Evolutionary conservation across 2,329 filamentous ascomycete species (phyloP).

Genomic region (Fusarium chaquense): DNA sequence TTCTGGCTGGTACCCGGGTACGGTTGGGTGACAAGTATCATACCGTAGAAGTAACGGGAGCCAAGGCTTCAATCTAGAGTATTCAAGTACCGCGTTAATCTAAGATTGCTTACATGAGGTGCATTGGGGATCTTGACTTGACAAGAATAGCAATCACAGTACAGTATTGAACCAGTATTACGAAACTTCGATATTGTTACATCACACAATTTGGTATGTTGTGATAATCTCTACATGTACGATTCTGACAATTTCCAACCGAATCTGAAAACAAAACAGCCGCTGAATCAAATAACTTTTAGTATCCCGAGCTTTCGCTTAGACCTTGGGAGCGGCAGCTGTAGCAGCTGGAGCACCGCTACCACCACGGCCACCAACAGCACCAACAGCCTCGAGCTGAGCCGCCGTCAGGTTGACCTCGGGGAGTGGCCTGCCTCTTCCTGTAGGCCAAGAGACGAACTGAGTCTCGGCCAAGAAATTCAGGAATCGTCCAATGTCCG

Average conservation of each 20-base stretch:
- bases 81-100: background rate
- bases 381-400: conserved; percentile 41
- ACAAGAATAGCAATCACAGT: background rate
- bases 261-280: background rate
- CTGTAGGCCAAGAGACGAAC: conserved; percentile 49
- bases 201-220: background rate
- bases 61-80: no score
- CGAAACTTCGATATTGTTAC: background rate
- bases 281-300: conserved; percentile 20
- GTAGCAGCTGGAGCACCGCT: conserved; percentile 4
- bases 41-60: no score
- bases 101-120: background rate
- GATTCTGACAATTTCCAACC: background rate
- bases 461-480: conserved; percentile 48
- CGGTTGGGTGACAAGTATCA: background rate
- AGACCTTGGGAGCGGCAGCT: conserved; percentile 5
- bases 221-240: background rate
- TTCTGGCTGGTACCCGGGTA: no score
- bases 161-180: background rate
- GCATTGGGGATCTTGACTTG: background rate
- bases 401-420: conserved; percentile 33
- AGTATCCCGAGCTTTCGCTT: background rate
- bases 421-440: conserved; percentile 46
- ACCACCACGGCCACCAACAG: conserved; percentile 44
- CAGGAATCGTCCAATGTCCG: conserved; percentile 47